These are phyloP conservation scores for Protostelium mycophagum DNA, from an alignment of 78 protist genomes.

Conservation along the genomic window DNA sequence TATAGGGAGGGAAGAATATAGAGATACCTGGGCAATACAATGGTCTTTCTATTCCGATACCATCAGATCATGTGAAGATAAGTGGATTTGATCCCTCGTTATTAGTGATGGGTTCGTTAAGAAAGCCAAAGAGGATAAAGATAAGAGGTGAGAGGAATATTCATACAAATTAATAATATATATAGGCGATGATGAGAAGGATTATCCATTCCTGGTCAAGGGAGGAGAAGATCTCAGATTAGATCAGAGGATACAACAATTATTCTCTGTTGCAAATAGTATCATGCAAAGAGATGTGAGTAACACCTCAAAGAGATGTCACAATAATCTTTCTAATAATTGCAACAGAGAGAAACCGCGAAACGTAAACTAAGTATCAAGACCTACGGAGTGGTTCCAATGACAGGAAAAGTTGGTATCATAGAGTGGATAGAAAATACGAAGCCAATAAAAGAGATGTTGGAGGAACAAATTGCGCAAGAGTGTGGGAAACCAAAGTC, in stretches of 20 bases:
- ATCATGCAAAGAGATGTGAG: constrained; percentile 30
- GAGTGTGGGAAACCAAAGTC: constrained; percentile 20
- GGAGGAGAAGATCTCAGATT: constrained; percentile 92
- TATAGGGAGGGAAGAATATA: neutral
- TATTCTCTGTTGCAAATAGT: constrained; percentile 69
- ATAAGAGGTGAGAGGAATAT: too few species aligned
- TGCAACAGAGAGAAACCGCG: neutral
- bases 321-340: neutral
- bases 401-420: constrained; percentile 76
- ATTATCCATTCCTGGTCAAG: constrained; percentile 78
- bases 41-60: constrained; percentile 40
- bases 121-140: constrained; percentile 77
- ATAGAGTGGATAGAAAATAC: constrained; percentile 87
- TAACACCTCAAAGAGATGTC: neutral
- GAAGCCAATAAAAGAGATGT: constrained; percentile 40
- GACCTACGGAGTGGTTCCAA: constrained; percentile 87
- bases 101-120: constrained; percentile 72
- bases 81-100: constrained; percentile 39
- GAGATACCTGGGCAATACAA: constrained; percentile 71
- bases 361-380: constrained; percentile 40
- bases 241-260: constrained; percentile 83
- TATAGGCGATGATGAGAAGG: constrained; percentile 75
- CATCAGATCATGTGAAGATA: constrained; percentile 27
- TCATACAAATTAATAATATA: too few species aligned
- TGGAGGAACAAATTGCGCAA: constrained; percentile 50